A percentile compares a stretch with the other conserved stretches of the same genome.
Conservation (phyloP, 495 filamentous ascomycete genomes). For the Xylaria nigripes region DNA sequence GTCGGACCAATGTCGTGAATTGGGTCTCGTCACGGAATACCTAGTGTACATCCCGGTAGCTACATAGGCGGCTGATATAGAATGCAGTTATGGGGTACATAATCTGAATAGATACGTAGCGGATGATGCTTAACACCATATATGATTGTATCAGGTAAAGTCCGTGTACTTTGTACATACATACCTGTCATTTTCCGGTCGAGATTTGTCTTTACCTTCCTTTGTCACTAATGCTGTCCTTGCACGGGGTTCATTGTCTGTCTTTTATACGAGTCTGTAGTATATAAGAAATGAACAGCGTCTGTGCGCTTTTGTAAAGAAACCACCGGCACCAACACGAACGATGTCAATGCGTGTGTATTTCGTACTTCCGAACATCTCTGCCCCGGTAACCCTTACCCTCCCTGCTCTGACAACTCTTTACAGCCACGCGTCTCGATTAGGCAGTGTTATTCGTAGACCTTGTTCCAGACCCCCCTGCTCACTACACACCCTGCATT, state of each 20-base stretch:
- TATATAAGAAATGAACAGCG: background rate
- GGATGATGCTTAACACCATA: background rate
- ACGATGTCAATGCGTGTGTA: background rate
- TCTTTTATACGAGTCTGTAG: background rate
- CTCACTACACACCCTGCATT: slow-evolving; percentile 24
- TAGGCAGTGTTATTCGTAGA: background rate
- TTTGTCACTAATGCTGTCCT: background rate
- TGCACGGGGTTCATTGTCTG: background rate
- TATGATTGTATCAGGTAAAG: background rate
- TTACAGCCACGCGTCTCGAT: background rate
- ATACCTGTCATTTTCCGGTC: no score
- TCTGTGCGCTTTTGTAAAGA: background rate
- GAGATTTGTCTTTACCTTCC: background rate
- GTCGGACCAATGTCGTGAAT: no score
- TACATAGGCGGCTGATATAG: no score
- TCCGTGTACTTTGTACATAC: no score
- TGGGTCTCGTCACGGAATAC: no score
- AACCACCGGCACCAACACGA: no score
- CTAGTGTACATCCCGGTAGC: no score
- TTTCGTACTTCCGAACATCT: background rate
- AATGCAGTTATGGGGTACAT: no score
- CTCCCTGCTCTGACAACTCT: background rate
- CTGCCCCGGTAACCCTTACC: background rate
- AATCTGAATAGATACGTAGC: background rate
- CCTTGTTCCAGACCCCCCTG: slow-evolving; percentile 23